Evolutionary conservation across 306 rosid genomes (phyloP), one percentile per base, ranked within the genome.

Genomic region (Gastrolobium villosum): DNA sequence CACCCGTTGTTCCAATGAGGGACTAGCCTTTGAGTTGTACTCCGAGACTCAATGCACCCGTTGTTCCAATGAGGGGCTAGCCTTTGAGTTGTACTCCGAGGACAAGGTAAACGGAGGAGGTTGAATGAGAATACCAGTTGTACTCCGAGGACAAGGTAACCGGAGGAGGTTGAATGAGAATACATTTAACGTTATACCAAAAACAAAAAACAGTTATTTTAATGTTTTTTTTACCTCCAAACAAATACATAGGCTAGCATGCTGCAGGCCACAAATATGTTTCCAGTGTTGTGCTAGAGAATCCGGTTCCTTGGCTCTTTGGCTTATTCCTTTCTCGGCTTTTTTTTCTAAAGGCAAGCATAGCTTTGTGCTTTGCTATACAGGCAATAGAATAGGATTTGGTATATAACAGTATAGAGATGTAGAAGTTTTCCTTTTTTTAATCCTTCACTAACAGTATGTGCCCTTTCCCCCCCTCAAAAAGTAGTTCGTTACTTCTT

Each of bases 291-390:
- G 41, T 79, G 84, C 84, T 41, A 79, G 10, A 71, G 87, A 76
- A 84, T 59, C 79, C 0, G 67, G 44, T 84, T 76, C 87, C 44
- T 20, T 0, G 75, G 55, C 79, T 31, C 80, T 55, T 68, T 54
- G 57, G 79, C 80, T 84, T 84, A 70, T 80, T 75, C 82, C 67
- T 6, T 65, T 70, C 69, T 35, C 41, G 34, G 49, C 65, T 67
- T 68, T 79, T 79, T 40, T 81, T 48, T 14, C 67, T 8, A 48
- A 30, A 69, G 72, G 32, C 40, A 74, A 65, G 75, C 31, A 67
- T 35, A 48, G 64, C 46, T 57, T 53, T 55, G 72, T 84, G 6
- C 79, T 80, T 76, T 79, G 15, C 44, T 77, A 45, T 45, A 40
- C 7, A 28, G 43, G 64, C 54, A 45, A 11, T 3, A 15, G 40